Evolutionary conservation across 768 basidiomycete genomes (phyloP), one percentile per base, ranked within the genome.

Genomic region (Hygrocybe punicea): DNA sequence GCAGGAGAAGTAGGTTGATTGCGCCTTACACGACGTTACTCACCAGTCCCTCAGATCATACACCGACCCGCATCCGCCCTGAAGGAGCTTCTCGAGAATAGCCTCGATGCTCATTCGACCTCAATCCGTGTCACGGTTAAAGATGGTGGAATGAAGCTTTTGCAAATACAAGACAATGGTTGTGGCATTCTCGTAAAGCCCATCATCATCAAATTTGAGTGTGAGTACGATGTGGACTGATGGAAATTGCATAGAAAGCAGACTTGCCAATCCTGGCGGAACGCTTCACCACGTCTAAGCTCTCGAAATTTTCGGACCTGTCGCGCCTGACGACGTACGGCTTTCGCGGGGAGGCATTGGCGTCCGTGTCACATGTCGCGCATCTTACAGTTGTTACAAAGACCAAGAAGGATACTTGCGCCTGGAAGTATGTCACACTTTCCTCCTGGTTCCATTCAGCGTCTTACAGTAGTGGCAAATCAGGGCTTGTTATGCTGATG

Each of bases 121-220:
- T 85, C 85, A 0, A 93, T 98, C 67, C 85, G 87, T 36, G 77
- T 98, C 52, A 91, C 86, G 0, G 80, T 95, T 62, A 98, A 97
- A 71, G 96, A 99, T 60, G 97, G 96, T 1, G 97, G 97, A 3
- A 76, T 98, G 77, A 98, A 96, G 69, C 75, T 95, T 14, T 80
- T 98, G 36, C 93, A 97, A 72, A 95, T 98, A 52, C 91, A 94
- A 65, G 97, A 99, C 67, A 97, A 99, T 67, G 96, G 97, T 0
- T 91, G 84, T 71, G 97, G 96, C 2, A 98, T 98, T 65, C 82
- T 89, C 47, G 94, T 93, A 64, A 66, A 86, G 74, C n/a, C n/a
- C n/a, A 29, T 25, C 23, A 39, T 47, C n/a, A 11, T 56, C 19
- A 37, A 6, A 10, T 29, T 21, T 55, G 3, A 40, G 2, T 24